Percentiles rank a stretch among this genome's conserved stretches.
These are phyloP conservation scores for Diversispora eburnea DNA, from an alignment of 192 early-diverging fungal genomes.

Conservation along the genomic window DNA sequence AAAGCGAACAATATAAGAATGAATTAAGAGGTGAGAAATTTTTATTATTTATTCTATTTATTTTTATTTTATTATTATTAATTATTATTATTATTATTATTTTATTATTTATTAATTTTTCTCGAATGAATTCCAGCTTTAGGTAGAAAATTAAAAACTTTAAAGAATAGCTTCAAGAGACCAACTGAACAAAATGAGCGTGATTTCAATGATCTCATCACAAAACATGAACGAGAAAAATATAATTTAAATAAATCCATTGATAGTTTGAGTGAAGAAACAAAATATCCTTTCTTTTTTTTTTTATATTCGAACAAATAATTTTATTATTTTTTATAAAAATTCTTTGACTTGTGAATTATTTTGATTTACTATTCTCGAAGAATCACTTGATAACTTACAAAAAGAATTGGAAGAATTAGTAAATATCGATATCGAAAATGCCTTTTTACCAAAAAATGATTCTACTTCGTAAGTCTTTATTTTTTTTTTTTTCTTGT, in stretches of 20 bases:
- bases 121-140: background rate
- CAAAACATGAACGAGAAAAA: background rate
- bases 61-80: background rate
- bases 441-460: background rate
- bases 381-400: background rate
- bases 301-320: no score
- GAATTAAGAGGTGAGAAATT: background rate
- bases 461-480: background rate
- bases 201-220: background rate
- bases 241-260: background rate
- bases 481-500: background rate
- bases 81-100: no score
- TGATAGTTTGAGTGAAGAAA: background rate
- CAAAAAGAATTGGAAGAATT: slow-evolving; percentile 1
- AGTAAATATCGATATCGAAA: background rate
- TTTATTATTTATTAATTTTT: no score
- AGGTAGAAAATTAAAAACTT: background rate
- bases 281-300: background rate
- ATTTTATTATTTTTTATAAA: no score
- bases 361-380: background rate
- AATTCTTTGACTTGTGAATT: background rate
- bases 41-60: background rate
- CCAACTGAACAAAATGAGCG: background rate
- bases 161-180: background rate
- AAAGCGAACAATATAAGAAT: background rate